Evolutionary conservation across 2,329 filamentous ascomycete genomes (phyloP), one percentile per base, ranked within the genome.

Genomic region (Clarireedia monteithiana): DNA sequence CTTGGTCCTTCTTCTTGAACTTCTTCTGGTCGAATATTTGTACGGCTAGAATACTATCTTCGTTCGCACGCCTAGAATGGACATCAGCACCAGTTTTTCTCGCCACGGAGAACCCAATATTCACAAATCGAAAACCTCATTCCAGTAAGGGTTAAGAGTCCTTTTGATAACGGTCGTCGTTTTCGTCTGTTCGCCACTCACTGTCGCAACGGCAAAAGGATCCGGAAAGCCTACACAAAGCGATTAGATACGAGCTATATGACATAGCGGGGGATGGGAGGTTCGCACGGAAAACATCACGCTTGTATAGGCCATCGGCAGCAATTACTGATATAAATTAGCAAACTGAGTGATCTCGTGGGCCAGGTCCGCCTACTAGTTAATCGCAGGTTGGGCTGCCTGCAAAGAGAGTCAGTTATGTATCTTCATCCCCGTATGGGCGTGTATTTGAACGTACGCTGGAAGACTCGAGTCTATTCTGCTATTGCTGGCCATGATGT

Each of bases 1-100:
- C 94, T 72, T 99, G 94, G 66, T 99, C 94, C 90, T 97, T 99
- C 83, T 99, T 99, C 80, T 99, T 99, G 77, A 99, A 99, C 76
- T 99, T 99, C 78, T 96, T 96, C 75, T 99, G 94, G 73, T 99
- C 94, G 70, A 99, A 99, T 55, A 99, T 96, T 71, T 99, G 94
- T 48, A 99, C 91, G 6, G 94, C 94, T 48, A 99, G 80, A 68
- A 99, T 96, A 72, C 91, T 95, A 68, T 96, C 92, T 71, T 99
- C 94, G 59, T 86, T 94, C 59, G 90, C 92, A 70, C 82, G 83
- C 77, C 94, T 97, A 70, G 57, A 66, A 23, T 42, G 52, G 48
- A 44, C 56, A 64, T 62, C 62, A 66, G 63, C 49, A 51, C 50
- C 42, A 47, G 50, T 40, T 36, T 45, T 46, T 49, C 17, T 26